Base-by-base conservation (phyloP, 495 filamentous ascomycete genomes). In the Hypomontagnella monticulosa region DNA sequence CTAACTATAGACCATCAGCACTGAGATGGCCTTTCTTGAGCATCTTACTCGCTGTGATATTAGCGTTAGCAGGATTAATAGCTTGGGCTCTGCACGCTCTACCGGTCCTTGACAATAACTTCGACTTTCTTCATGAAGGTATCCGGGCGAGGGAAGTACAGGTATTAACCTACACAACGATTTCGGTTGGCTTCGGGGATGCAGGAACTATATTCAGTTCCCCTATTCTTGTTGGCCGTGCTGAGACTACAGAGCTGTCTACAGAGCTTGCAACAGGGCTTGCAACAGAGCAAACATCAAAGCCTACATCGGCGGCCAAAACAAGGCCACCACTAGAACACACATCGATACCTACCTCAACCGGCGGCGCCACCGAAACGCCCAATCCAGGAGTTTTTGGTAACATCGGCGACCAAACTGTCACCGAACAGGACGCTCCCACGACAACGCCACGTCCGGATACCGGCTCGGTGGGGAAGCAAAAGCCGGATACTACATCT, bases 11-110 rank as follows among this genome's bases (percentile, higher is more conserved):
- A 47, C 76, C 76, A 7, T 38, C 61, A n/a, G 64, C 75, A 7
- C 46, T 78, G 55, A 66, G 71, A 67, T 76, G 76, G 73, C 61
- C 67, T 16, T 78, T 77, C 64, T 57, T 78, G n/a, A 37, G 44
- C 0, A 36, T 8, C 32, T 43, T 74, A 37, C 42, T 69, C 16
- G 19, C 63, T 5, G 49, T 63, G 33, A 41, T 77, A 50, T 20
- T 70, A 18, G 63, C 51, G 0, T 34, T 72, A 7, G 34, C 77
- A 5, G 69, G 60, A 2, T 12, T 68, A 4, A 41, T 76, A 41
- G 71, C 36, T 3, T 68, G 60, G 32, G 73, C 71, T 14, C 67
- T 72, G 8, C 55, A 52, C 14, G 52, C 51, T 10, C 64, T 78
- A 15, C 76, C 76, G 0, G 36, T 70, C 7, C 34, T 56, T 12